phyloP scores from a whole-genome alignment of 495 filamentous ascomycete genomes.

The Talaromyces trachyspermus region DNA sequence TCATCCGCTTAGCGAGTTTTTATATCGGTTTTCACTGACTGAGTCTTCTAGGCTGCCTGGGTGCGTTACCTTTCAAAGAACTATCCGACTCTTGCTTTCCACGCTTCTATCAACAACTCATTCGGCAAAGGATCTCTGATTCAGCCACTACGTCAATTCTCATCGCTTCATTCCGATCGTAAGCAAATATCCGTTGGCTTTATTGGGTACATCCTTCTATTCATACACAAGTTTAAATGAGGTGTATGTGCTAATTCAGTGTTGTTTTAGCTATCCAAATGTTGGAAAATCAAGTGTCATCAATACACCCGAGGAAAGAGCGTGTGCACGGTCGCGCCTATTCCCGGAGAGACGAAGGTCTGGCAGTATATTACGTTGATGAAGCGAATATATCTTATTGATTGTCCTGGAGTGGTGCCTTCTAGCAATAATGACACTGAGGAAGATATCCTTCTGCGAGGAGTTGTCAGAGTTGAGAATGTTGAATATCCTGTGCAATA shows the following conservation, averaged over 20 bases:
- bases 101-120: slow-evolving; percentile 85
- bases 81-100: slow-evolving; percentile 88
- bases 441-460: slow-evolving; percentile 83
- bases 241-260: too few species aligned
- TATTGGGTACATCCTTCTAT: too few species aligned
- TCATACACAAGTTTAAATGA: too few species aligned
- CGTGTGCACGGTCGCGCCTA: slow-evolving; percentile 89
- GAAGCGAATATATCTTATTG: slow-evolving; percentile 94
- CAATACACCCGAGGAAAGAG: slow-evolving; percentile 85
- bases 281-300: slow-evolving; percentile 89
- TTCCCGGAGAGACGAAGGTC: slow-evolving; percentile 87
- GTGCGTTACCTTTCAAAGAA: slow-evolving; percentile 74
- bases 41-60: slow-evolving; percentile 66
- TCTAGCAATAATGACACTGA: slow-evolving; percentile 73
- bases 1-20: too few species aligned
- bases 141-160: slow-evolving; percentile 85
- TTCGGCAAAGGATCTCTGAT: slow-evolving; percentile 78
- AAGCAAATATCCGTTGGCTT: slow-evolving; percentile 89
- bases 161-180: slow-evolving; percentile 76
- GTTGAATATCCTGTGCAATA: slow-evolving; percentile 95
- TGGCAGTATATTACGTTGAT: slow-evolving; percentile 98
- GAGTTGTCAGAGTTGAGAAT: slow-evolving; percentile 89
- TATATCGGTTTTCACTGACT: slow-evolving; percentile 36
- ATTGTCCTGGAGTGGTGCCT: slow-evolving; percentile 93
- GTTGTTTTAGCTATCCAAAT: slow-evolving; percentile 84